These are phyloP conservation scores for Penicillium verhagenii DNA, from an alignment of 495 filamentous ascomycete genomes.

Conservation along the genomic window DNA sequence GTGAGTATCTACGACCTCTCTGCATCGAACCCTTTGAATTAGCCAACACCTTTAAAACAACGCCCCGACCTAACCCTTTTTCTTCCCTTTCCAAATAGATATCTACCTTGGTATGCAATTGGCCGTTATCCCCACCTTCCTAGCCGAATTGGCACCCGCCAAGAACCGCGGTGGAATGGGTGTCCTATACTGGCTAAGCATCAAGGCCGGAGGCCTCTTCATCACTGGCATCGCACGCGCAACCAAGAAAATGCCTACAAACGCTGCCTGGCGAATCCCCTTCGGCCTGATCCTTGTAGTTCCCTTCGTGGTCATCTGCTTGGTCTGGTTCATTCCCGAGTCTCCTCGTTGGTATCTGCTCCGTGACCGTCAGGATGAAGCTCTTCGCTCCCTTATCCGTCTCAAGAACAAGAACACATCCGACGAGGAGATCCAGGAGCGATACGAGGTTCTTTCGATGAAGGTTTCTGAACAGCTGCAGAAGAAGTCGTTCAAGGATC, in stretches of 20 bases:
- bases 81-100: not conserved
- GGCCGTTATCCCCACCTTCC: conserved; percentile 28
- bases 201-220: conserved; percentile 26
- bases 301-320: conserved; percentile 20
- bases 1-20: conserved; percentile 5
- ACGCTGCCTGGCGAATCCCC: conserved; percentile 34
- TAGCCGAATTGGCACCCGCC: conserved; percentile 35
- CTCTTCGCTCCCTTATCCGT: conserved; percentile 9
- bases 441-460: conserved; percentile 7
- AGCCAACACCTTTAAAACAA: no score
- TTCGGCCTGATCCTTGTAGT: conserved; percentile 29
- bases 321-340: conserved; percentile 35
- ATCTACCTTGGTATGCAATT: conserved; percentile 40
- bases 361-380: conserved; percentile 27
- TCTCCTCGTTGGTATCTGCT: conserved; percentile 35
- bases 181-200: conserved; percentile 29
- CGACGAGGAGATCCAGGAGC: conserved; percentile 10
- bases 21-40: no score
- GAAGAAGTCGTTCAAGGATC: conserved; percentile 26
- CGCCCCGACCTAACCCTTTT: not conserved
- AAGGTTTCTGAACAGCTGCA: conserved; percentile 13
- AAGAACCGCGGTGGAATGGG: conserved; percentile 32
- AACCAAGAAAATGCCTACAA: conserved; percentile 21
- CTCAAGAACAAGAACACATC: conserved; percentile 13
- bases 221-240: conserved; percentile 30